These are phyloP conservation scores for Russula abietina DNA, from an alignment of 768 basidiomycete genomes.

Conservation along the genomic window DNA sequence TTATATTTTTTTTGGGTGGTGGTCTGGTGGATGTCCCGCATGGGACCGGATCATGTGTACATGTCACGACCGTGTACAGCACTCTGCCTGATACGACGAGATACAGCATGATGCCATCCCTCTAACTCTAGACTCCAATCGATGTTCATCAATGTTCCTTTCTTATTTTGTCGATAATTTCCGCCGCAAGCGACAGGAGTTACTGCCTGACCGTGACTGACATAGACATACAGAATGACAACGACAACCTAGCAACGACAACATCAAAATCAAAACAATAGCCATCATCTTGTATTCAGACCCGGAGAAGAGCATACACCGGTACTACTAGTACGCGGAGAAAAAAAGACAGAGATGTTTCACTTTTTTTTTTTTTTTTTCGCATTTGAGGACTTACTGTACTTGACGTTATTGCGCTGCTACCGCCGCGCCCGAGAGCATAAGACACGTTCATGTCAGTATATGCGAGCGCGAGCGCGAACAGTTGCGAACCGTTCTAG, in stretches of 20 bases:
- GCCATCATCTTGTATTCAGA: background rate
- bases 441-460: no score
- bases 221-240: background rate
- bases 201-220: background rate
- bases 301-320: background rate
- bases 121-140: no score
- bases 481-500: no score
- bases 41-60: background rate
- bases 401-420: background rate
- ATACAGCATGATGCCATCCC: background rate
- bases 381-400: no score
- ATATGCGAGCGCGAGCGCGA: background rate
- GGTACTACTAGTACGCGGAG: background rate
- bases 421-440: background rate
- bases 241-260: background rate
- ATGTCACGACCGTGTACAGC: background rate
- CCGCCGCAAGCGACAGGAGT: background rate
- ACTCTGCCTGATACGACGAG: background rate
- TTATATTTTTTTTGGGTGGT: no score
- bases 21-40: no score
- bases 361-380: background rate
- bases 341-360: background rate
- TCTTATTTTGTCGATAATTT: background rate
- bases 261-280: background rate
- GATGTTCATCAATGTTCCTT: no score